phyloP scores from a whole-genome alignment of 176 grass and related monocot genomes.

The Juncus effusus region DNA sequence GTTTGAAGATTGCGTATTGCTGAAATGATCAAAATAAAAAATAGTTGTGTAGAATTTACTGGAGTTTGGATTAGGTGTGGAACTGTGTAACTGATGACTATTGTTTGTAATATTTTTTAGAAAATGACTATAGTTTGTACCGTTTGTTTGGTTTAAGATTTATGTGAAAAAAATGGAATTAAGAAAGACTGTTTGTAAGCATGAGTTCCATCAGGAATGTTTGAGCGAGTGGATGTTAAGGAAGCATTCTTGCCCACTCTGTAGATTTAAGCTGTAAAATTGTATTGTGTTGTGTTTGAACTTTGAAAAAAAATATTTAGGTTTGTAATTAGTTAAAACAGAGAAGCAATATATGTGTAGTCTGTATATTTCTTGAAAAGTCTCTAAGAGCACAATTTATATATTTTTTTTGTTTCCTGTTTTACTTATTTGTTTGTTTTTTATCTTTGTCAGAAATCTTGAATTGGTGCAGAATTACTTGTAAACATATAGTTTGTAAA shows the following conservation, averaged over 20 bases:
- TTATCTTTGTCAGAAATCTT: too few species aligned
- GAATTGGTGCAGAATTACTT: too few species aligned
- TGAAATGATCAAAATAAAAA: too few species aligned
- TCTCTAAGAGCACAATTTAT: background rate
- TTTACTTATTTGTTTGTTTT: background rate
- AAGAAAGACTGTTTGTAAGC: background rate
- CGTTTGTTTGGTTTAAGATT: too few species aligned
- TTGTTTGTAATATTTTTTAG: too few species aligned
- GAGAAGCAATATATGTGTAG: background rate
- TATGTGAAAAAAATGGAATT: background rate
- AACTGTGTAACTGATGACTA: too few species aligned
- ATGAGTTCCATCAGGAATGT: background rate
- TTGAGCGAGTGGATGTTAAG: background rate
- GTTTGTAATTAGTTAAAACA: background rate
- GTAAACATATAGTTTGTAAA: too few species aligned
- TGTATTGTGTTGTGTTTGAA: background rate
- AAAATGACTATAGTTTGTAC: too few species aligned
- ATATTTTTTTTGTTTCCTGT: background rate
- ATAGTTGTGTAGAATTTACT: too few species aligned
- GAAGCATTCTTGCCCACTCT: background rate
- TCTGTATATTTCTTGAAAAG: background rate
- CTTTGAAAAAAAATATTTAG: background rate
- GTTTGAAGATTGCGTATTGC: too few species aligned
- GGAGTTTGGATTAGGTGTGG: too few species aligned
- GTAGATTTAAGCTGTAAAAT: background rate